Evolutionary conservation across 495 filamentous ascomycete genomes (phyloP).

Genomic region (Neurospora sublineolata): DNA sequence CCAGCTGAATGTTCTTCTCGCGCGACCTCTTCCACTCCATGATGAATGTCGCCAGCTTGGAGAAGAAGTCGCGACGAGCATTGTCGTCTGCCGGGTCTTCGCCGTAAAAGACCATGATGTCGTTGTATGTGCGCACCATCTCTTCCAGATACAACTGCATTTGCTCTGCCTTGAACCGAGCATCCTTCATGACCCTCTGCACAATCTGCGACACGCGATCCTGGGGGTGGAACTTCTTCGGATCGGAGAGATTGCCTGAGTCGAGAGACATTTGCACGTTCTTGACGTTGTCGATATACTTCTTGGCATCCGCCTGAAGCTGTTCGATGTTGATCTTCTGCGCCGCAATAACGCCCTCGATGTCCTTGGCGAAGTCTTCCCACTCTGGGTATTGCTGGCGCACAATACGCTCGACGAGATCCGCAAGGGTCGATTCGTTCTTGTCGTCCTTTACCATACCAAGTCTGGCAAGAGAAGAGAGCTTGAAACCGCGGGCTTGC

Average conservation of each 20-base stretch:
- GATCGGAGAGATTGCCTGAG: slow-evolving; percentile 86
- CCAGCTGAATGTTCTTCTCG: slow-evolving; percentile 77
- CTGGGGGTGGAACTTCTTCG: slow-evolving; percentile 95
- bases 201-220: slow-evolving; percentile 89
- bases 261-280: slow-evolving; percentile 89
- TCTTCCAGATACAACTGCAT: slow-evolving; percentile 89
- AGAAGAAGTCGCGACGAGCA: slow-evolving; percentile 91
- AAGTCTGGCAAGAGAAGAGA: slow-evolving; percentile 84
- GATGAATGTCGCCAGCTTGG: slow-evolving; percentile 86
- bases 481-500: slow-evolving; percentile 94
- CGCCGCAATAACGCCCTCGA: slow-evolving; percentile 63
- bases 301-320: slow-evolving; percentile 76
- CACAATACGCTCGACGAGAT: slow-evolving; percentile 94
- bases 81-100: slow-evolving; percentile 89
- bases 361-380: slow-evolving; percentile 80
- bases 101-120: slow-evolving; percentile 94
- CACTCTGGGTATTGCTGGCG: slow-evolving; percentile 92
- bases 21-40: slow-evolving; percentile 91
- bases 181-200: slow-evolving; percentile 91
- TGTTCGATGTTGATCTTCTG: slow-evolving; percentile 96
- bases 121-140: slow-evolving; percentile 81
- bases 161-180: slow-evolving; percentile 89
- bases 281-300: slow-evolving; percentile 87
- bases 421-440: slow-evolving; percentile 91
- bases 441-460: slow-evolving; percentile 99